These are phyloP conservation scores for Alternaria brassicicola DNA, from an alignment of 2,329 filamentous ascomycete species.

Conservation along the genomic window DNA sequence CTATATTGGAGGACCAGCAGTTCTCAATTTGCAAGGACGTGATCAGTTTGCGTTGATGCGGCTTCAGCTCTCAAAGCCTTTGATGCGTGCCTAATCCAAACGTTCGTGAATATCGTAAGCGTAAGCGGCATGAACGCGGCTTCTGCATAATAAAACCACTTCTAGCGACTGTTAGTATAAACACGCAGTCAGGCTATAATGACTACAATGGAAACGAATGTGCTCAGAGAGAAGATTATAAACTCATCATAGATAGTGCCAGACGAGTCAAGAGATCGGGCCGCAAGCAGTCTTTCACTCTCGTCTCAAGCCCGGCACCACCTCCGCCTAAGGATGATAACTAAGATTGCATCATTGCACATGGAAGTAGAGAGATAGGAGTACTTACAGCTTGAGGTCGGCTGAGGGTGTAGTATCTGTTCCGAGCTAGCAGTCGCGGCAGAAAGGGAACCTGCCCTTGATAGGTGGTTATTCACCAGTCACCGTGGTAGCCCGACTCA, in stretches of 20 bases:
- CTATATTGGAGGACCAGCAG: neutral
- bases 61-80: neutral
- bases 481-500: conserved; percentile 22
- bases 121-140: conserved; percentile 2
- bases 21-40: neutral
- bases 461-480: neutral
- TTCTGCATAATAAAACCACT: conserved; percentile 4
- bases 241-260: conserved; percentile 38
- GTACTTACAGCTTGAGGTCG: conserved; percentile 12
- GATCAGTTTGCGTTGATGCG: neutral
- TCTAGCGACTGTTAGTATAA: neutral
- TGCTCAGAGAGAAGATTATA: conserved; percentile 49
- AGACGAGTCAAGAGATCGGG: conserved; percentile 29
- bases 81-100: fast-evolving
- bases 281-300: conserved; percentile 27
- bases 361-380: neutral
- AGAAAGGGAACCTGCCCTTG: neutral
- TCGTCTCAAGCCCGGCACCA: conserved; percentile 29
- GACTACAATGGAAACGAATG: neutral
- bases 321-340: conserved; percentile 96
- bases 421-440: neutral
- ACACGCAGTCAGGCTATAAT: neutral
- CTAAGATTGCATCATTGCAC: conserved; percentile 78
- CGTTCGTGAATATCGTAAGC: neutral
- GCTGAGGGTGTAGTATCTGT: neutral